Conservation (phyloP, 495 filamentous ascomycete species). For the Aspergillus olivimuriae region DNA sequence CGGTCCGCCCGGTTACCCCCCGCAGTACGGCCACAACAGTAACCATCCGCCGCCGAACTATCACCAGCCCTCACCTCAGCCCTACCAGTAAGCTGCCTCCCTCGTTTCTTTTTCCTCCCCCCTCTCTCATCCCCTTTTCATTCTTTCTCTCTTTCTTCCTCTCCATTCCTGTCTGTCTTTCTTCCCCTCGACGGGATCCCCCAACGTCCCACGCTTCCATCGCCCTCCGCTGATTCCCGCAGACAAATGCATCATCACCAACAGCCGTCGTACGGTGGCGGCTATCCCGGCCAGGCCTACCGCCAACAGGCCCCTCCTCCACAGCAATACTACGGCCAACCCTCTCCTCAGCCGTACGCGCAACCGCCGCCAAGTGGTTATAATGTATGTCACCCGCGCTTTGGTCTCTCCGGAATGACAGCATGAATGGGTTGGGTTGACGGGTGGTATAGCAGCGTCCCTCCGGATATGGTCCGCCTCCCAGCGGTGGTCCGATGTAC, state of each 20-base stretch:
- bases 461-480: slow-evolving; percentile 30
- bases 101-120: slow-evolving; percentile 5
- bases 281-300: slow-evolving; percentile 44
- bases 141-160: slow-evolving; percentile 1
- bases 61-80: slow-evolving; percentile 26
- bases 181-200: no score
- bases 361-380: slow-evolving; percentile 40
- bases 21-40: slow-evolving; percentile 28
- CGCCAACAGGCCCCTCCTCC: slow-evolving; percentile 32
- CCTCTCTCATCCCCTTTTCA: slow-evolving; percentile 4
- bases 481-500: slow-evolving; percentile 31
- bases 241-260: slow-evolving; percentile 17
- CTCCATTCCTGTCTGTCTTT: no score
- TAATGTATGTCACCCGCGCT: slow-evolving; percentile 24
- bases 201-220: no score
- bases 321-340: slow-evolving; percentile 36
- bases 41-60: slow-evolving; percentile 26
- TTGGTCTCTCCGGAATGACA: neutral
- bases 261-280: slow-evolving; percentile 14
- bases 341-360: slow-evolving; percentile 34
- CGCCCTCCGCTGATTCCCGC: neutral
- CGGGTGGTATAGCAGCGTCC: slow-evolving; percentile 13
- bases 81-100: slow-evolving; percentile 9
- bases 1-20: slow-evolving; percentile 44
- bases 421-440: slow-evolving; percentile 11